A percentile compares a stretch with the other conserved stretches of the same genome.
phyloP scores from a whole-genome alignment of 176 grass and related monocot species.

The Triticum turgidum region DNA sequence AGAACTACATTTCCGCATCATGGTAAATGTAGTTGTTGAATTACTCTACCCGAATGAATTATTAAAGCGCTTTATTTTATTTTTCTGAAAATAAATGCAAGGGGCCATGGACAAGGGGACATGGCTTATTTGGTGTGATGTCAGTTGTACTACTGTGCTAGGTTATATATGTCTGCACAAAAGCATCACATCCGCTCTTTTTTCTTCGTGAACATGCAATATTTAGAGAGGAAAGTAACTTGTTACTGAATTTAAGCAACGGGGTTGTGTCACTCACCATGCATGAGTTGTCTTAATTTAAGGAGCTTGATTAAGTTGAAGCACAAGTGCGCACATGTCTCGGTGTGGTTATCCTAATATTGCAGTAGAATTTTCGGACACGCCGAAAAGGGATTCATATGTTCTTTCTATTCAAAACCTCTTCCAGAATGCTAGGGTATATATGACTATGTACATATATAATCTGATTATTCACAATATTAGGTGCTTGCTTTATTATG shows the following conservation, averaged over 20 bases:
- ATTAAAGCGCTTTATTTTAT: background rate
- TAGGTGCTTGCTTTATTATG: too few relatives aligned
- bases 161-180: background rate
- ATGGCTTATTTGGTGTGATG: background rate
- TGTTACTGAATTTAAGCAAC: background rate
- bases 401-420: too few relatives aligned
- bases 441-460: too few relatives aligned
- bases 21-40: background rate
- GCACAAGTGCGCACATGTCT: too few relatives aligned
- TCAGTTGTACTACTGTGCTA: background rate
- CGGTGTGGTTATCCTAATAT: too few relatives aligned
- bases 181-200: background rate
- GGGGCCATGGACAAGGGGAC: background rate
- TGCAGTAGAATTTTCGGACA: too few relatives aligned
- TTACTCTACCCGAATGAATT: background rate
- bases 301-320: too few relatives aligned
- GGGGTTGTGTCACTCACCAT: background rate
- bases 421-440: too few relatives aligned
- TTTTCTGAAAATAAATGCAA: background rate
- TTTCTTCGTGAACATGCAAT: background rate
- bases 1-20: background rate
- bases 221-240: background rate
- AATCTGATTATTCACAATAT: too few relatives aligned
- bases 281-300: too few relatives aligned
- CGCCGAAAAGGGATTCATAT: accelerated